Conservation (phyloP, 768 basidiomycete genomes). For the Aureoboletus auriporus region DNA sequence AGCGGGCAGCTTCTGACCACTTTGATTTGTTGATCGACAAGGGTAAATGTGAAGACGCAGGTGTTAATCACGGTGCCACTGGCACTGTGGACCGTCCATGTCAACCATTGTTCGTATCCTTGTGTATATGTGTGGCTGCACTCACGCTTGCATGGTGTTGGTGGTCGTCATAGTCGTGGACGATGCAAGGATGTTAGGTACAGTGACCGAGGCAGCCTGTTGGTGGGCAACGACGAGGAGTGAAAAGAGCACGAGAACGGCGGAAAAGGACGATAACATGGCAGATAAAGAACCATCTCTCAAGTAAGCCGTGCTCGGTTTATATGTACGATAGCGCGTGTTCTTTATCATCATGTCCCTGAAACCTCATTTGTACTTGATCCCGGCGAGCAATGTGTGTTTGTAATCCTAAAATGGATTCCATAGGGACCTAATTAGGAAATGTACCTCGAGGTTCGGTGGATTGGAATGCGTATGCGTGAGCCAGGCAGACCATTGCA, state of each 20-base stretch:
- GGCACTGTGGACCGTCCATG: constrained; percentile 33
- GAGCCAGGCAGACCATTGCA: too few species aligned
- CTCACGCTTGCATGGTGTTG: constrained; percentile 39
- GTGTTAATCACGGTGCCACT: constrained; percentile 51
- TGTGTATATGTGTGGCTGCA: constrained; percentile 1
- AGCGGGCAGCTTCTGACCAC: constrained; percentile 53
- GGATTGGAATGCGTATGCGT: too few species aligned
- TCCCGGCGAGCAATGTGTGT: too few species aligned
- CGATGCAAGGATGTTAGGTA: constrained; percentile 12
- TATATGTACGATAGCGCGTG: too few species aligned
- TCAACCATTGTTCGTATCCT: background rate
- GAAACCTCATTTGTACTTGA: too few species aligned
- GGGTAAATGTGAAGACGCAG: constrained; percentile 57
- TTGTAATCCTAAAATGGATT: too few species aligned
- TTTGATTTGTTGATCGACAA: constrained; percentile 48
- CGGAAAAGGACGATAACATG: constrained; percentile 21
- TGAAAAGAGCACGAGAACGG: constrained; percentile 21
- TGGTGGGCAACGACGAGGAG: constrained; percentile 28
- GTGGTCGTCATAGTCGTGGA: constrained; percentile 29
- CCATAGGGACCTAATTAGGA: too few species aligned
- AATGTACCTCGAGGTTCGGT: too few species aligned
- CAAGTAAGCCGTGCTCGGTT: too few species aligned
- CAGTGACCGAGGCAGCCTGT: constrained; percentile 17
- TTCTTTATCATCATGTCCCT: too few species aligned
- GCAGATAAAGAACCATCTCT: constrained; percentile 23